phyloP scores from a whole-genome alignment of 805 yeast genomes.

The Kluyveromyces starmeri region DNA sequence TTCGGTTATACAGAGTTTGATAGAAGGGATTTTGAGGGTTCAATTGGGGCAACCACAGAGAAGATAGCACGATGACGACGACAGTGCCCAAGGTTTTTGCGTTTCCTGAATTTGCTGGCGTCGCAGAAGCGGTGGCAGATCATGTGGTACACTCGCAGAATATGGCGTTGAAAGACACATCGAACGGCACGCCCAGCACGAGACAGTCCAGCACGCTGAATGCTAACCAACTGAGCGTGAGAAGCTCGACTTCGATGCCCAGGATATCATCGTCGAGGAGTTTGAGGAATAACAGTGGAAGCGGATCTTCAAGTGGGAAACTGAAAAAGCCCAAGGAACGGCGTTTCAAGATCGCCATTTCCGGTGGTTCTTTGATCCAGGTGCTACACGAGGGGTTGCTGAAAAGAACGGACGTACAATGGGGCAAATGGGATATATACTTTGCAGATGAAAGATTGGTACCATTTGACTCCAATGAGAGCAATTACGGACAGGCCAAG shows the following conservation, averaged over 20 bases:
- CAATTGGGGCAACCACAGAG: too few relatives aligned
- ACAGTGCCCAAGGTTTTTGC: conserved; percentile 91
- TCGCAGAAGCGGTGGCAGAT: conserved; percentile 95
- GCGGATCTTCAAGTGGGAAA: conserved; percentile 21
- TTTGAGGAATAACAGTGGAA: conserved; percentile 5
- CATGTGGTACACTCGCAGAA: conserved; percentile 87
- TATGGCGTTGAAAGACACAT: conserved; percentile 24
- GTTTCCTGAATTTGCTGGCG: conserved; percentile 80
- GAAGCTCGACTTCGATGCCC: conserved; percentile 4
- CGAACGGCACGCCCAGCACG: conserved; percentile 1
- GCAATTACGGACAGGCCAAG: conserved; percentile 86
- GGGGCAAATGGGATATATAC: conserved; percentile 94
- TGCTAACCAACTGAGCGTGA: conserved; percentile 10
- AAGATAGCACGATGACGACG: conserved; percentile 85
- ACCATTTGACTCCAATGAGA: conserved; percentile 71
- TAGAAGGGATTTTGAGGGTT: too few relatives aligned
- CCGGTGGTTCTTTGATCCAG: conserved; percentile 87
- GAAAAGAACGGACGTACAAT: conserved; percentile 64
- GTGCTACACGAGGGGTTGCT: conserved; percentile 82
- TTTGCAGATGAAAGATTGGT: conserved; percentile 96
- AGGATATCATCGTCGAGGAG: conserved; percentile 7
- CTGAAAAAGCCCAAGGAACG: conserved; percentile 49
- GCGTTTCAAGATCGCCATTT: conserved; percentile 81
- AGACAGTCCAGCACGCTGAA: conserved; percentile 8
- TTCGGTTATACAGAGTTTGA: too few relatives aligned